phyloP scores from a whole-genome alignment of 768 basidiomycete genomes.

The Hypsizygus marmoreus region DNA sequence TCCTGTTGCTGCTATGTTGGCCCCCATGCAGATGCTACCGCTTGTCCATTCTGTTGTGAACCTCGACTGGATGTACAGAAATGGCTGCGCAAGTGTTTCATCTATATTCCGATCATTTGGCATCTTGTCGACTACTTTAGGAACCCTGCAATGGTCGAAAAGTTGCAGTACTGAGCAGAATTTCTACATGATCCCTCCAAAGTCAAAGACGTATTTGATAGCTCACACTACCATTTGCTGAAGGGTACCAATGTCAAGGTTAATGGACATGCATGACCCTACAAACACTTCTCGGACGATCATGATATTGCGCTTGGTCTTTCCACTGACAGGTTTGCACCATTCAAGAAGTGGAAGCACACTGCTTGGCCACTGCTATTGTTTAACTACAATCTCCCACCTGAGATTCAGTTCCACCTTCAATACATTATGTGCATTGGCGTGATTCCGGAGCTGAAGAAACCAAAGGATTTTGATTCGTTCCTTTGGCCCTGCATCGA shows the following conservation, averaged over 20 bases:
- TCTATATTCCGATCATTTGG: slow-evolving; percentile 41
- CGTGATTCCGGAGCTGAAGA: slow-evolving; percentile 41
- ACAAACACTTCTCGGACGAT: slow-evolving; percentile 34
- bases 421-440: slow-evolving; percentile 34
- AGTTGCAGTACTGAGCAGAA: slow-evolving; percentile 27
- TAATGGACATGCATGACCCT: slow-evolving; percentile 19
- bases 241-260: slow-evolving; percentile 22
- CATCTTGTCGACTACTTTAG: slow-evolving; percentile 28
- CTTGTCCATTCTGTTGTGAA: slow-evolving; percentile 38
- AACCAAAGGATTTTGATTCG: slow-evolving; percentile 37
- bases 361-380: slow-evolving; percentile 42
- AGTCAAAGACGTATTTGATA: slow-evolving; percentile 36
- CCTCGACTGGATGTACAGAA: slow-evolving; percentile 19
- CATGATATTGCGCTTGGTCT: slow-evolving; percentile 41
- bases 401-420: slow-evolving; percentile 31
- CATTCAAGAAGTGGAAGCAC: slow-evolving; percentile 27
- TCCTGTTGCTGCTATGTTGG: slow-evolving; percentile 42
- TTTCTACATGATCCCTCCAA: neutral
- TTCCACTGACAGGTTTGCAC: slow-evolving; percentile 39
- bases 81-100: slow-evolving; percentile 27
- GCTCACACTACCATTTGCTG: slow-evolving; percentile 26
- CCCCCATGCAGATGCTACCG: slow-evolving; percentile 20
- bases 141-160: neutral
- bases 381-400: slow-evolving; percentile 31
- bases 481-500: slow-evolving; percentile 38